Evolutionary conservation across 345 rosid genomes (phyloP).

Genomic region (Eucalyptus polyanthemos): DNA sequence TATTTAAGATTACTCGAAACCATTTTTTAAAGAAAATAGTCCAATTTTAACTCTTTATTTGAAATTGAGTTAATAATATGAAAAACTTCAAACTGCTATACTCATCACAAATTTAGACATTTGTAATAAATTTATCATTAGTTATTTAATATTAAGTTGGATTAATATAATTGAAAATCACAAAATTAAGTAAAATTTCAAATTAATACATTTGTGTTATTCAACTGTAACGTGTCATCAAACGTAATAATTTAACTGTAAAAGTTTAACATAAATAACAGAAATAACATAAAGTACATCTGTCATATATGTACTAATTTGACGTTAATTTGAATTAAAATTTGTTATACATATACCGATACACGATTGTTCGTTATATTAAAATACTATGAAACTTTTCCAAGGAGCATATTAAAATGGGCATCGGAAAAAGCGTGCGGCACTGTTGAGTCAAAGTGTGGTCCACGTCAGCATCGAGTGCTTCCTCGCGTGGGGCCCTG

Average conservation of each 20-base stretch:
- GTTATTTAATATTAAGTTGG: no score
- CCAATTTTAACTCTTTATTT: no score
- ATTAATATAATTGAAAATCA: no score
- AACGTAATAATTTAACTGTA: not conserved
- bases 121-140: fast-evolving
- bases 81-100: no score
- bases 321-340: no score
- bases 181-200: fast-evolving
- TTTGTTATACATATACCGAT: no score
- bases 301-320: no score
- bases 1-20: no score
- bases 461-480: not conserved
- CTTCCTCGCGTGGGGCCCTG: not conserved
- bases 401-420: not conserved
- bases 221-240: fast-evolving
- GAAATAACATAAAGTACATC: no score
- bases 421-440: not conserved
- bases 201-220: fast-evolving
- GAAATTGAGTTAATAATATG: fast-evolving
- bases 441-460: not conserved
- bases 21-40: not conserved
- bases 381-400: no score
- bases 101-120: fast-evolving
- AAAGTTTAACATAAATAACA: no score
- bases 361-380: no score